These are phyloP conservation scores for Trametes coccinea DNA, from an alignment of 768 basidiomycete genomes.

Conservation along the genomic window DNA sequence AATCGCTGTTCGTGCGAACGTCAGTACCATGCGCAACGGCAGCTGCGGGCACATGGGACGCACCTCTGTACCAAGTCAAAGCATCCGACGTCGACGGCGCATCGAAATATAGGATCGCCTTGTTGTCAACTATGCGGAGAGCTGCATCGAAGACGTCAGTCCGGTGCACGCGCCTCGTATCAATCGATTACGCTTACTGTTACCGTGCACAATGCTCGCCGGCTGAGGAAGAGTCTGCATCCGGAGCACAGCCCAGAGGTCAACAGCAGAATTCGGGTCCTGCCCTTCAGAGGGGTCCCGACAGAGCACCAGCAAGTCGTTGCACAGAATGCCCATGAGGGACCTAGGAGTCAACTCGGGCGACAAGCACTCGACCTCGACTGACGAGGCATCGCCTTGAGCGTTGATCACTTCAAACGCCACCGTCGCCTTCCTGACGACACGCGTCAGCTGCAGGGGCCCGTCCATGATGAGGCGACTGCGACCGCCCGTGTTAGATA, in stretches of 20 bases:
- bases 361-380: conserved; percentile 89
- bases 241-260: conserved; percentile 94
- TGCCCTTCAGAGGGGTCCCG: conserved; percentile 81
- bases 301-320: conserved; percentile 90
- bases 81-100: conserved; percentile 83
- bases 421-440: conserved; percentile 82
- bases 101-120: conserved; percentile 88
- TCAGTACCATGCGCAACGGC: conserved; percentile 4
- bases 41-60: conserved; percentile 15
- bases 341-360: conserved; percentile 82
- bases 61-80: conserved; percentile 89
- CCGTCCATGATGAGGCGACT: conserved; percentile 96
- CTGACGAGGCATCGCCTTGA: conserved; percentile 73
- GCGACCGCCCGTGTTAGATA: neutral
- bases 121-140: conserved; percentile 87
- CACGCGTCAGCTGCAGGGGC: conserved; percentile 77
- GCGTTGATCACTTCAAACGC: conserved; percentile 80
- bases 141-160: conserved; percentile 41
- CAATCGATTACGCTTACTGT: conserved; percentile 47
- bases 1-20: conserved; percentile 54
- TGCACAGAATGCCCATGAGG: conserved; percentile 83
- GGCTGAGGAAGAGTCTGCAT: conserved; percentile 94
- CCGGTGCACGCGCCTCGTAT: neutral
- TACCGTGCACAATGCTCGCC: conserved; percentile 87
- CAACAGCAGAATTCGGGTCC: conserved; percentile 73